Conservation (phyloP, 768 basidiomycete genomes). For the Russula vinacea region DNA sequence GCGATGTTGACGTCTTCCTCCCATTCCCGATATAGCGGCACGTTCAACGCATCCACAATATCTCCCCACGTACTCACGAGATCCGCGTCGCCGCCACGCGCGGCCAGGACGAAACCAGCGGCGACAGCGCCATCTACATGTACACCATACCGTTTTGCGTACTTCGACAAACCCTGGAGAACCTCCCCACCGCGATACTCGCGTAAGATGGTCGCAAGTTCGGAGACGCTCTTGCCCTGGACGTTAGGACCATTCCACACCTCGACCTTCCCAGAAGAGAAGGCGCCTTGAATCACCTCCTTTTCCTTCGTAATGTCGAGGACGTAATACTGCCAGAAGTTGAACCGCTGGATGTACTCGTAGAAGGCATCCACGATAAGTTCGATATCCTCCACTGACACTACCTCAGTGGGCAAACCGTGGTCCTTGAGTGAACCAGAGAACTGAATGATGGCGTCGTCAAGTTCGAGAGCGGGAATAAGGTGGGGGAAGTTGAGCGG, state of each 20-base stretch:
- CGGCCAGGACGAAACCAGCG: conserved; percentile 72
- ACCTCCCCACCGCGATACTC: conserved; percentile 41
- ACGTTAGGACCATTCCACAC: conserved; percentile 64
- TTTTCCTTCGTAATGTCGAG: conserved; percentile 70
- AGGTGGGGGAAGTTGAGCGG: conserved; percentile 90
- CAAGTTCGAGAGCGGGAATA: conserved; percentile 87
- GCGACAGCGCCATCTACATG: conserved; percentile 60
- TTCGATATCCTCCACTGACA: conserved; percentile 65
- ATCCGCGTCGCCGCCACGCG: conserved; percentile 45
- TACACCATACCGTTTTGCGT: conserved; percentile 66
- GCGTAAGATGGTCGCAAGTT: conserved; percentile 65
- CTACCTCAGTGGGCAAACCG: conserved; percentile 70
- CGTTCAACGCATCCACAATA: conserved; percentile 84
- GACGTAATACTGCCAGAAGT: conserved; percentile 94
- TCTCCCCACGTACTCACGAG: conserved; percentile 60
- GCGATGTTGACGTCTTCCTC: conserved; percentile 77
- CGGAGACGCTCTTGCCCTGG: conserved; percentile 53
- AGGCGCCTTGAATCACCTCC: conserved; percentile 51
- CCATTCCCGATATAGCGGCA: conserved; percentile 83
- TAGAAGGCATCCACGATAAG: conserved; percentile 61
- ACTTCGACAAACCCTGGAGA: conserved; percentile 56
- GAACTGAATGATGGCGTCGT: conserved; percentile 80
- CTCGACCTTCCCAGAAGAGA: conserved; percentile 46
- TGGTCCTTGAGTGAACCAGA: conserved; percentile 60
- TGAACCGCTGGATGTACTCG: conserved; percentile 55